Evolutionary conservation across 352 stramenopile genomes (phyloP).

Genomic region (Phytopythium ostracodes): DNA sequence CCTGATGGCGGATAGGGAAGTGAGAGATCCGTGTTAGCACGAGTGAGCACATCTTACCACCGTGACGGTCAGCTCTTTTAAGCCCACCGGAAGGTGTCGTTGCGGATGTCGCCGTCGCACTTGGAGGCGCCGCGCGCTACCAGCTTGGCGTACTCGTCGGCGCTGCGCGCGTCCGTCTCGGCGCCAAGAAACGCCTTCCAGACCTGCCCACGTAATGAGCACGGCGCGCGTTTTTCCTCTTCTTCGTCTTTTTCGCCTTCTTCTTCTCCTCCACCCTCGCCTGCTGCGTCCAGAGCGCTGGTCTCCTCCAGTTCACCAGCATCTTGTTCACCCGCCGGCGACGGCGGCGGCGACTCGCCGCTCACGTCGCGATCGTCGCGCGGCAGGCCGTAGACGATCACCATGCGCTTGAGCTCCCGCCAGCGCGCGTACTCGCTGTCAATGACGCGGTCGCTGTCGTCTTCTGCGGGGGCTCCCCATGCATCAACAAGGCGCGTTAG

Average conservation of each 20-base stretch:
- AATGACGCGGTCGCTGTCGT: slow-evolving; percentile 31
- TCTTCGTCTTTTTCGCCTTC: neutral
- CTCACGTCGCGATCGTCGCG: slow-evolving; percentile 25
- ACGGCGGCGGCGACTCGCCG: slow-evolving; percentile 1
- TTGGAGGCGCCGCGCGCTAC: slow-evolving; percentile 70
- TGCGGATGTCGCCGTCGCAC: slow-evolving; percentile 86
- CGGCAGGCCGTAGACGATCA: slow-evolving; percentile 75
- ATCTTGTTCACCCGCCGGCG: slow-evolving; percentile 3
- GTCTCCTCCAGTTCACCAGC: slow-evolving; percentile 9
- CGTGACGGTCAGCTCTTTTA: too few species aligned
- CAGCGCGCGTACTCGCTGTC: slow-evolving; percentile 69
- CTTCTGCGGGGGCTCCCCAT: too few species aligned
- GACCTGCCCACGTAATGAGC: slow-evolving; percentile 76
- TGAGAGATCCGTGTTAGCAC: neutral
- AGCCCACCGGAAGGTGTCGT: slow-evolving; percentile 89
- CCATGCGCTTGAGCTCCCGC: slow-evolving; percentile 79
- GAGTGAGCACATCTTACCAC: too few species aligned
- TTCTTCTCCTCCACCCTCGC: neutral
- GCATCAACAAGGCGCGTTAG: neutral
- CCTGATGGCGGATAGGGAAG: slow-evolving; percentile 6
- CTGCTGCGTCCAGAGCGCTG: neutral
- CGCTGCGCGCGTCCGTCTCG: slow-evolving; percentile 47
- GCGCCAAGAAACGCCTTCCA: slow-evolving; percentile 90
- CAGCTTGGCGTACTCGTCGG: slow-evolving; percentile 56
- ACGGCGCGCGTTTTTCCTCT: slow-evolving; percentile 13